Evolutionary conservation across 2,329 filamentous ascomycete species (phyloP), one percentile per base, ranked within the genome.

Genomic region (Monosporascus sp.): DNA sequence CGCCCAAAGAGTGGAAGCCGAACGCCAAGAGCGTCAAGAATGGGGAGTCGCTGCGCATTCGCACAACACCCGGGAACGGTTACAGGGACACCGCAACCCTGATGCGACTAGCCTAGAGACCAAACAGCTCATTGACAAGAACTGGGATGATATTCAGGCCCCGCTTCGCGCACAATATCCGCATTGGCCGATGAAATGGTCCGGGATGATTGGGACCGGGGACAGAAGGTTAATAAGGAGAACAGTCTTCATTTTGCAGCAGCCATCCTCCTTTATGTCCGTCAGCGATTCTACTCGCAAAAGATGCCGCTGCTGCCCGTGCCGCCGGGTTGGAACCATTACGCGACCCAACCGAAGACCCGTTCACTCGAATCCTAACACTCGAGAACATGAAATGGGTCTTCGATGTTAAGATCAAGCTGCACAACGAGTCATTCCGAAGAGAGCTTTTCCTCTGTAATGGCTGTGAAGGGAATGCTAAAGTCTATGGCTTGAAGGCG

Each of bases 361-460:
- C 81, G 6, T 80, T 76, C 60, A 82, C 78, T 25, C 77, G 82
- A 65, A 85, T 79, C 63, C 74, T 93, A 50, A 88, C 85, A 1
- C 71, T 94, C 59, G n/a, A n/a, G n/a, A 89, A 92, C 63, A 91
- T 94, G 88, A 92, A 88, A 68, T 93, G 87, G 83, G 75, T 92
- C 31, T 92, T 88, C 66, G 88, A 92, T 63, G 82, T 81, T 59
- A 91, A 90, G 66, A 78, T 94, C 65, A 89, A 84, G 63, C 82
- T 83, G 24, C 71, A 83, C 51, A 89, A 86, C 3, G 85, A 90
- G 56, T 71, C 75, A 46, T 78, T 79, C 60, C 77, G 83, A 60
- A 88, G 84, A 63, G 88, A 92, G 52, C 71, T 92, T 9, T 94
- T 94, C 67, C 77, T 88, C 53, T 94, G 89, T 72, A 84, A 83